Percentiles rank a stretch among this genome's conserved stretches.
Evolutionary conservation across 2,329 filamentous ascomycete genomes (phyloP).

Genomic region (Whalleya microplaca): DNA sequence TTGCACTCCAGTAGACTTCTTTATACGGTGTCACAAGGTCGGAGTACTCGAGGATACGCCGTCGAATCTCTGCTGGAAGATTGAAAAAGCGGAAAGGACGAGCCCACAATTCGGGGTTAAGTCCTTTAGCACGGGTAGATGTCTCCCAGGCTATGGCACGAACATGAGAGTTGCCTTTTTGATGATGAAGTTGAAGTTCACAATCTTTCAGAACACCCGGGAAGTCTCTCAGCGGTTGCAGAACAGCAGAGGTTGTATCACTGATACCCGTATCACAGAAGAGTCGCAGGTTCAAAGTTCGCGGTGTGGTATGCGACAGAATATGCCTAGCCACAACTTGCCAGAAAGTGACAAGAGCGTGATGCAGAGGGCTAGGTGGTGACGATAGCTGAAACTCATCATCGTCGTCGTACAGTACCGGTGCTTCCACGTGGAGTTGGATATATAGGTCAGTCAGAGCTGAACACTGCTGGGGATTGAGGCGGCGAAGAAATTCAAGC

Average conservation of each 20-base stretch:
- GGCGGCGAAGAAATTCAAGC: conserved; percentile 4
- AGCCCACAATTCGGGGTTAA: not conserved
- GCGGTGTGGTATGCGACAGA: not conserved
- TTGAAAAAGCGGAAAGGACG: conserved; percentile 6
- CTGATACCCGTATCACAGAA: conserved; percentile 4
- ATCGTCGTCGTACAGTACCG: not conserved
- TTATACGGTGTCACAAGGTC: conserved; percentile 10
- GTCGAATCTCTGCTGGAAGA: conserved; percentile 10
- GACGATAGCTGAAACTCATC: not conserved
- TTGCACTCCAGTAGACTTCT: conserved; percentile 5
- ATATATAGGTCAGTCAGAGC: not conserved
- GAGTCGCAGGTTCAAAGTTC: conserved; percentile 4
- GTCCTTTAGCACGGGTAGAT: not conserved
- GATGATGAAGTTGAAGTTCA: conserved; percentile 4
- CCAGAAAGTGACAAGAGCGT: not conserved
- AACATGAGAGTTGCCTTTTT: not conserved
- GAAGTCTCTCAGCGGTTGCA: conserved; percentile 5
- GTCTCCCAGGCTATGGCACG: not conserved
- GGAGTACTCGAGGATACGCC: conserved; percentile 8
- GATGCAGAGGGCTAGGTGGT: not conserved
- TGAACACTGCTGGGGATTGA: conserved; percentile 1
- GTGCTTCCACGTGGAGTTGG: not conserved
- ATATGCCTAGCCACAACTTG: conserved; percentile 4
- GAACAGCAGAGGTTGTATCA: not conserved
- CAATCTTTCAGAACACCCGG: conserved; percentile 5